phyloP scores from a whole-genome alignment of 345 rosid genomes.

The Salix exigua region DNA sequence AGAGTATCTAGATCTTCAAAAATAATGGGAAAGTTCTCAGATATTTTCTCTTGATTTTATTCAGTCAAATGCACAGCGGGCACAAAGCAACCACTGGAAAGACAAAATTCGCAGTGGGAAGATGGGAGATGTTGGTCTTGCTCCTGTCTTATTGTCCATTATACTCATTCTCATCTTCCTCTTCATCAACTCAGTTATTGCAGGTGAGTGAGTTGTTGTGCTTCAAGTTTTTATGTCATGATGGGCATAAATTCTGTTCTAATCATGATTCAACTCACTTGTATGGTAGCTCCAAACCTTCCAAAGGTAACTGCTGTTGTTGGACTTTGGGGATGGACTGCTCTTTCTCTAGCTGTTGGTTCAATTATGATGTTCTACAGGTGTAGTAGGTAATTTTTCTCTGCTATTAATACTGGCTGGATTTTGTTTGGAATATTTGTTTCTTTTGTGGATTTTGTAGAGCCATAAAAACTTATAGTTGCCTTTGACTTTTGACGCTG shows the following conservation, averaged over 20 bases:
- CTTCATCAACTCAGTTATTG: constrained; percentile 68
- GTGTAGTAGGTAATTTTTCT: constrained; percentile 65
- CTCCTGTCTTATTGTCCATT: constrained; percentile 58
- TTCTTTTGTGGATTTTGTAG: neutral
- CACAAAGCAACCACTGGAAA: constrained; percentile 32
- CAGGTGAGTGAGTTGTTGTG: constrained; percentile 38
- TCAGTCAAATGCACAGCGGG: constrained; percentile 59
- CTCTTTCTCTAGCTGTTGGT: constrained; percentile 57
- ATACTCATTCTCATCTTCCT: constrained; percentile 49
- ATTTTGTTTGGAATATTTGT: neutral
- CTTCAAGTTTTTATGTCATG: neutral
- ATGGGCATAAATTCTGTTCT: neutral
- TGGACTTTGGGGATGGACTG: constrained; percentile 81
- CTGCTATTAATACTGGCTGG: constrained; percentile 12
- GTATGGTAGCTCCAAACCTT: constrained; percentile 61
- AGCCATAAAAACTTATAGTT: neutral
- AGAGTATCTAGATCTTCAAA: neutral
- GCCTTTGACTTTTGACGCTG: neutral
- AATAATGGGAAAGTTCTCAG: neutral
- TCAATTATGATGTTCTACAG: constrained; percentile 61
- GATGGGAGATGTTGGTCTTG: constrained; percentile 58
- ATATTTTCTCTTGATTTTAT: constrained; percentile 9
- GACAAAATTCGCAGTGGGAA: constrained; percentile 53
- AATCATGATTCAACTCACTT: constrained; percentile 23
- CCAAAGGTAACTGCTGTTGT: constrained; percentile 77